Conservation (phyloP, 805 yeast genomes). For the Ogataea kodamae region DNA sequence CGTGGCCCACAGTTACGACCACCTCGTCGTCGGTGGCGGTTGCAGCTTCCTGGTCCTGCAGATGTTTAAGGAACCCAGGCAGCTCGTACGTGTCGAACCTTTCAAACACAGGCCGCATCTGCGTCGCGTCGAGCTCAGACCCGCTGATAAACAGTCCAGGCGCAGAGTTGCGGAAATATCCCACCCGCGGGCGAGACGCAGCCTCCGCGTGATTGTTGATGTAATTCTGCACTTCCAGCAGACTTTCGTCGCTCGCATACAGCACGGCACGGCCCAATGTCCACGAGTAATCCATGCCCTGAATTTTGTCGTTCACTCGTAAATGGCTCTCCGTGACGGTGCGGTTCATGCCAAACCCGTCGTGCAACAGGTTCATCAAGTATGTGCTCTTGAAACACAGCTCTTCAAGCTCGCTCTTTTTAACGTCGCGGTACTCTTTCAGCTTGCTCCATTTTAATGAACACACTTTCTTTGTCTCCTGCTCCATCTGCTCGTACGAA, state of each 20-base stretch:
- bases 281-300: conserved; percentile 89
- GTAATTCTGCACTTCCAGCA: conserved; percentile 39
- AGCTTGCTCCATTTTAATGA: conserved; percentile 35
- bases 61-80: conserved; percentile 20
- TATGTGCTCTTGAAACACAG: conserved; percentile 62
- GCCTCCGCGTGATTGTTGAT: conserved; percentile 15
- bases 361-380: conserved; percentile 53
- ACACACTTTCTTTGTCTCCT: conserved; percentile 47
- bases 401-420: conserved; percentile 45
- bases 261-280: conserved; percentile 77
- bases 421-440: conserved; percentile 29
- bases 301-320: conserved; percentile 53
- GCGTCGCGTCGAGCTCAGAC: conserved; percentile 44
- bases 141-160: conserved; percentile 49
- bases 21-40: conserved; percentile 33
- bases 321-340: conserved; percentile 37
- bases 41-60: conserved; percentile 29
- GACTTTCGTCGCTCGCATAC: conserved; percentile 53
- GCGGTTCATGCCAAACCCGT: conserved; percentile 58
- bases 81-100: conserved; percentile 18
- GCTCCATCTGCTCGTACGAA: conserved; percentile 41
- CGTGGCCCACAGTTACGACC: conserved; percentile 41
- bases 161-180: conserved; percentile 47
- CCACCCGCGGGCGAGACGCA: conserved; percentile 30
- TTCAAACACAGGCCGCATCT: conserved; percentile 42